Evolutionary conservation across 148 eudicot genomes (phyloP), one percentile per base, ranked within the genome.

Genomic region (Rhododendron mucronatum): DNA sequence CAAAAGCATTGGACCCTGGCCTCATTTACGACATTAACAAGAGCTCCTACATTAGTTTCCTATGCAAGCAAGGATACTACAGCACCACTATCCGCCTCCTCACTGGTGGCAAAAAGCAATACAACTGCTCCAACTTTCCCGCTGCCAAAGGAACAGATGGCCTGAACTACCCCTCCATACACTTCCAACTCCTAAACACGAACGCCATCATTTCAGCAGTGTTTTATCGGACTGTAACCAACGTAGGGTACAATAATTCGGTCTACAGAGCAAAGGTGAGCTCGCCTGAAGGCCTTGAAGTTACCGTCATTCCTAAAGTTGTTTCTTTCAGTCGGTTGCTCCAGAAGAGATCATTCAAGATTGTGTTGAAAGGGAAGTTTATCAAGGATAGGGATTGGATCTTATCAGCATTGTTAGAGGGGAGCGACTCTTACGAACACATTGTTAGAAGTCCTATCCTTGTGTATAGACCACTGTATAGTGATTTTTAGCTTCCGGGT

Each of bases 121-220:
- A 91, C 85, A 89, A 92, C 47, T 96, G 98, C 91, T 88, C 95
- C 12, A 88, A 80, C 71, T 86, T 88, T n/a, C 84, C 76, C 18
- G 84, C 73, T 1, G 87, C 91, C 1, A 37, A 20, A 41, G 98
- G 98, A 13, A 12, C 79, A 0, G 98, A 96, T 21, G 99, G 98
- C 3, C 91, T 96, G 77, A 95, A 96, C 88, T 96, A 96, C 88
- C 98, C 99, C 20, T 91, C 98, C 5, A 91, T 96, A 86, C 95
- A 96, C 33, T 8, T 89, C 13, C 94, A 91, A 48, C 87, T 94
- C 13, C 39, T 13, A 9, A 15, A 45, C 5, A 63, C 39, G 1
- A 81, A 71, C 23, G 28, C 90, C 0, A 39, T 2, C 8, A 44
- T 93, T 41, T 88, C 93, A 0, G 90, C 87, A 0, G 90, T 85